A percentile compares a stretch with the other conserved stretches of the same genome.
Evolutionary conservation across 345 rosid species (phyloP).

Genomic region (Pistacia integerrima): DNA sequence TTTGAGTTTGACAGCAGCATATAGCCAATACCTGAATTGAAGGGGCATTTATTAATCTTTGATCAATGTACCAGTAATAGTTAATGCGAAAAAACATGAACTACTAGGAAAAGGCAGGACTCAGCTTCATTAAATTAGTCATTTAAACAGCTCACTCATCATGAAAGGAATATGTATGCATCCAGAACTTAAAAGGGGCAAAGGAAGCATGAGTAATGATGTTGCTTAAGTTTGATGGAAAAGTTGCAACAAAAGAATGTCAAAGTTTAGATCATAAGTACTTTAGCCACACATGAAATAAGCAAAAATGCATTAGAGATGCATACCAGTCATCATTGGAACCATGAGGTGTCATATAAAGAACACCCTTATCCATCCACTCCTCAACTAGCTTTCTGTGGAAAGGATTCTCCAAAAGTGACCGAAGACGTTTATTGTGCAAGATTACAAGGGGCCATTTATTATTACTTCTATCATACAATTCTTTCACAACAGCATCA

Average conservation of each 20-base stretch:
- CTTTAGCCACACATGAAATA: not conserved
- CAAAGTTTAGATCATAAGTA: not conserved
- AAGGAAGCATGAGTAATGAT: not conserved
- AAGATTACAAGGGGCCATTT: conserved; percentile 78
- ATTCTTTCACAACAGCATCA: conserved; percentile 71
- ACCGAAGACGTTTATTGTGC: conserved; percentile 69
- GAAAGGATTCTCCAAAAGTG: conserved; percentile 58
- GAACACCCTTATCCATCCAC: conserved; percentile 62
- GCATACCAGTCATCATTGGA: conserved; percentile 92
- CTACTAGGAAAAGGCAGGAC: not conserved
- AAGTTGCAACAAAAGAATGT: not conserved
- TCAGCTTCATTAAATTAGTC: not conserved
- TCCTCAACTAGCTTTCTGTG: conserved; percentile 58
- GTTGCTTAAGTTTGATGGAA: not conserved
- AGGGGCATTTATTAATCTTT: not conserved
- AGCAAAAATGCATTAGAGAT: not conserved
- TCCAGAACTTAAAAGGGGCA: not conserved
- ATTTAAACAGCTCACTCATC: not conserved
- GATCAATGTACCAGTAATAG: not conserved
- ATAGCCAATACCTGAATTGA: conserved; percentile 78
- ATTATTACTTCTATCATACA: conserved; percentile 47
- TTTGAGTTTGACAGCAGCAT: conserved; percentile 76
- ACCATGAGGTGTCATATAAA: conserved; percentile 81
- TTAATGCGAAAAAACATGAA: not conserved
- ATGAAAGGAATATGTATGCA: not conserved